A percentile compares a stretch with the other conserved stretches of the same genome.
Evolutionary conservation across 2,329 filamentous ascomycete species (phyloP).

Genomic region (Claviceps maximensis): DNA sequence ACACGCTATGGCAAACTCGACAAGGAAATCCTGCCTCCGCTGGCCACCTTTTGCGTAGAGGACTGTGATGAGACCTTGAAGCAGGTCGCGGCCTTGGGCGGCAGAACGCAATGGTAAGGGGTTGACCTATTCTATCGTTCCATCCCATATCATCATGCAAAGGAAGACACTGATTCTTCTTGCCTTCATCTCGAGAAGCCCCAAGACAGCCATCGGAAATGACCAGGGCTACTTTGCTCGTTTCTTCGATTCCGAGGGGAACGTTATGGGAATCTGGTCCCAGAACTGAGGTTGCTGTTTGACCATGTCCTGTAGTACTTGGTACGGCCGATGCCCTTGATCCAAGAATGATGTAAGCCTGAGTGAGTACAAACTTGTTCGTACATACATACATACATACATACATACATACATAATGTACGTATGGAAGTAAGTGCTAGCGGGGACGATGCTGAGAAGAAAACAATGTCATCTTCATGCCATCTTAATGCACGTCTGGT

Average conservation of each 20-base stretch:
- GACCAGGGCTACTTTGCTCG: slow-evolving; percentile 23
- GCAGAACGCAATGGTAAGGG: slow-evolving; percentile 23
- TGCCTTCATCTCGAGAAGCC: slow-evolving; percentile 11
- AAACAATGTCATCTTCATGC: too few species aligned
- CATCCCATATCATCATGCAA: not conserved
- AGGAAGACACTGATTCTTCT: not conserved
- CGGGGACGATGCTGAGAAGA: too few species aligned
- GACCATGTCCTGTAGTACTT: not conserved
- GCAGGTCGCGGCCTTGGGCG: slow-evolving; percentile 17
- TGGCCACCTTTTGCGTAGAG: slow-evolving; percentile 21
- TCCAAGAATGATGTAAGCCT: not conserved
- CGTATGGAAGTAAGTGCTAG: too few species aligned
- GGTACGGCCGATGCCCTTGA: not conserved
- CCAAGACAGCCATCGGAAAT: slow-evolving; percentile 22
- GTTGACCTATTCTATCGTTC: not conserved
- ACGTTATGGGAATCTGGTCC: slow-evolving; percentile 23
- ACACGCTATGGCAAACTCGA: slow-evolving; percentile 14
- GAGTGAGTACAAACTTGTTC: too few species aligned
- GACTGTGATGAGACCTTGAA: slow-evolving; percentile 20
- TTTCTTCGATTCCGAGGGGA: slow-evolving; percentile 26
- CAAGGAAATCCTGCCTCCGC: slow-evolving; percentile 14
- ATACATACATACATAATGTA: too few species aligned
- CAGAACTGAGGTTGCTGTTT: slow-evolving; percentile 11
- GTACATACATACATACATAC: too few species aligned
- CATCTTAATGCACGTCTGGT: too few species aligned